Evolutionary conservation across 352 stramenopile genomes (phyloP).

Genomic region (Phytopythium sindhum): DNA sequence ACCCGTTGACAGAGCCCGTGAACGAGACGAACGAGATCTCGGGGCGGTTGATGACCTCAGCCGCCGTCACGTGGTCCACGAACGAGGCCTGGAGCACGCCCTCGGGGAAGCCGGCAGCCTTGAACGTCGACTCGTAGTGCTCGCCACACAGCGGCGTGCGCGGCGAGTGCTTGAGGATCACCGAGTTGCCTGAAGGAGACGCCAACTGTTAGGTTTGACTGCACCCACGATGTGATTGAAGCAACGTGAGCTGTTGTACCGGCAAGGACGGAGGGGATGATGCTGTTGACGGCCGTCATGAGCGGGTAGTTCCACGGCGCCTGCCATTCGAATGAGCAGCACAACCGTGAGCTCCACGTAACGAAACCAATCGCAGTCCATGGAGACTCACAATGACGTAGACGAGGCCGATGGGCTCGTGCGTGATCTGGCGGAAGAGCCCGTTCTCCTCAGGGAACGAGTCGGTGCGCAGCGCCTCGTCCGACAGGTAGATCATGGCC

Average conservation of each 20-base stretch:
- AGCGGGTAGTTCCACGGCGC: conserved; percentile 86
- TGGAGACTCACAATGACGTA: conserved; percentile 67
- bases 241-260: conserved; percentile 13
- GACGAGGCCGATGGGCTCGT: conserved; percentile 80
- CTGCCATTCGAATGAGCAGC: conserved; percentile 13
- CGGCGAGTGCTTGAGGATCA: conserved; percentile 79
- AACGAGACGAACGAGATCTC: conserved; percentile 81
- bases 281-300: conserved; percentile 85
- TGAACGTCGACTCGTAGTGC: conserved; percentile 74
- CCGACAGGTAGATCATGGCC: conserved; percentile 64
- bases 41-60: conserved; percentile 62
- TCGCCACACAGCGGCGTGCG: conserved; percentile 73
- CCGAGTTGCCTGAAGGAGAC: conserved; percentile 53
- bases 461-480: conserved; percentile 57
- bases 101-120: conserved; percentile 57
- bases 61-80: conserved; percentile 58
- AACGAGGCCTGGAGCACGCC: conserved; percentile 66
- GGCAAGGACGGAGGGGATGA: conserved; percentile 78
- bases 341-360: conserved; percentile 4
- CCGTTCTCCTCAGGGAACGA: conserved; percentile 60
- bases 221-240: no score
- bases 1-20: conserved; percentile 78
- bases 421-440: conserved; percentile 77
- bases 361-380: not conserved
- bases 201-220: no score